Base-by-base conservation (phyloP, 257 asterid species). In the Gardenia jasminoides region DNA sequence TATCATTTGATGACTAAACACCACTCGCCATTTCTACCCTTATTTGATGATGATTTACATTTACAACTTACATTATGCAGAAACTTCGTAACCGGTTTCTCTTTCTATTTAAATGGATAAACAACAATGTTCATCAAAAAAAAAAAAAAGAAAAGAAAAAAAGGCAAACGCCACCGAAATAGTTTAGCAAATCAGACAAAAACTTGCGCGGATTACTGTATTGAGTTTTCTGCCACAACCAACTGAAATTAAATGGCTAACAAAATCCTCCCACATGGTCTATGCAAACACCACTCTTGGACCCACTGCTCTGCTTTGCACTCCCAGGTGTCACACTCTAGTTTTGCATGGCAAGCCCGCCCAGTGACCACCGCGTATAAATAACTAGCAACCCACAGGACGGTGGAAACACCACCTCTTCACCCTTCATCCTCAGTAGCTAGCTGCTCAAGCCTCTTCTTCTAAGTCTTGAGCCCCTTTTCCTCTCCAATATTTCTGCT, bases 301-400 rank as follows among this genome's bases (percentile, higher is more conserved):
- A 36, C 86, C 89, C 87, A 78, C 86, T 33, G 1, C 31, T 11
- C 61, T 28, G 13, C 59, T n/a, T 46, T 70, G n/a, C 17, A 1
- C 1, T 59, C 72, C 59, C 70, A 92, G 85, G 89, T 92, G 96
- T 85, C 96, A 76, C 79, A 59, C 88, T 41, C 83, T 62, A 15
- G 76, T 80, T 86, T 74, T 93, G 97, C 97, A 91, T 93, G 97
- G 79, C 75, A 69, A 72, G 77, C 28, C 19, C 33, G 15, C 48
- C 48, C 90, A 36, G 41, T 36, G 41, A 36, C 41, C 41, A 36
- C 41, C 41, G 41, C 41, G 4, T 3, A 36, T 36, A 36, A 36
- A 36, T 36, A 36, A 70, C 82, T 74, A 72, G 76, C 52, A 47
- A 64, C 78, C 65, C 11, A 64, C 11, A 31, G 1, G 24, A 16